Percentiles rank a stretch among this genome's conserved stretches.
Evolutionary conservation across 257 asterid species (phyloP).

Genomic region (Paulownia fortunei): DNA sequence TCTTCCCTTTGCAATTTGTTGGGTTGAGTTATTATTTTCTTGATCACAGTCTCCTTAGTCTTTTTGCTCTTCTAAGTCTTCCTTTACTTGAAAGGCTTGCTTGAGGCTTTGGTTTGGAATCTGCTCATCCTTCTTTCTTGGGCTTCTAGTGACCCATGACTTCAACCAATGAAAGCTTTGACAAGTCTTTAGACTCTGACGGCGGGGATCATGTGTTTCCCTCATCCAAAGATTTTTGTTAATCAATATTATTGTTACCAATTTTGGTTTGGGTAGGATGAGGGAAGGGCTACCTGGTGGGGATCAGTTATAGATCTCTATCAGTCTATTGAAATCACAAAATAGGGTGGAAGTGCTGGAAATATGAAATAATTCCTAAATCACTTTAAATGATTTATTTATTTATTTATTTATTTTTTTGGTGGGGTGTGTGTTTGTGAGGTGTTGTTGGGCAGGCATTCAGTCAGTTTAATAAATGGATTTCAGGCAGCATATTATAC

Average conservation of each 20-base stretch:
- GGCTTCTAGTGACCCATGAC: background rate
- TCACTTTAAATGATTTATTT: background rate
- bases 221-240: background rate
- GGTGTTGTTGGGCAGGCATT: no score
- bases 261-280: background rate
- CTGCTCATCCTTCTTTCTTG: no score
- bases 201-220: background rate
- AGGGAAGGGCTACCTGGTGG: background rate
- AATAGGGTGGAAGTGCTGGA: background rate
- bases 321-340: background rate
- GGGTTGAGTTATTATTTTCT: no score
- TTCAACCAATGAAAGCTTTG: background rate
- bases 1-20: no score
- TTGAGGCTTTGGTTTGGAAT: no score
- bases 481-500: background rate
- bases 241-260: background rate
- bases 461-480: background rate
- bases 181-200: background rate
- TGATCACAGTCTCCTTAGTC: no score
- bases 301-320: background rate
- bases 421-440: no score
- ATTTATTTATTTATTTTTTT: no score
- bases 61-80: no score
- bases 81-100: no score
- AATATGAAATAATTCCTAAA: background rate